These are phyloP conservation scores for Oleoguttula mirabilis DNA, from an alignment of 495 filamentous ascomycete species.

Conservation along the genomic window DNA sequence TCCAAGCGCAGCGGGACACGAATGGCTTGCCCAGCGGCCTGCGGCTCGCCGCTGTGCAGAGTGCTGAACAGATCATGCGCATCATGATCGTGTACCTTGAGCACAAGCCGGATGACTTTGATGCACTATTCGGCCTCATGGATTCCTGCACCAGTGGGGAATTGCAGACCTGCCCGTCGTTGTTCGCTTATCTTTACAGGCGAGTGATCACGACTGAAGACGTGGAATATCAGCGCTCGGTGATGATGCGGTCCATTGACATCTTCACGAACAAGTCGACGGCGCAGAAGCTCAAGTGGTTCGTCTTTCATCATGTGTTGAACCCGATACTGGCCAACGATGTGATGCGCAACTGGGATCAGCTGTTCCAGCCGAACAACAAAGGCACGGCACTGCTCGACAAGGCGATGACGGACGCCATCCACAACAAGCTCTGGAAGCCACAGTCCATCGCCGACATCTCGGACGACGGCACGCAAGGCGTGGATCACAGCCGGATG, in stretches of 20 bases:
- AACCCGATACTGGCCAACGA: conserved; percentile 98
- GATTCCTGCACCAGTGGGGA: conserved; percentile 75
- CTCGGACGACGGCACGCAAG: conserved; percentile 73
- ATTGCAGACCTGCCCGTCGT: conserved; percentile 58
- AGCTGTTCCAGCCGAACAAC: conserved; percentile 34
- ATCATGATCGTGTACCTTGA: conserved; percentile 70
- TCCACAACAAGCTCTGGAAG: conserved; percentile 90
- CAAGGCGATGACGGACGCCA: conserved; percentile 74
- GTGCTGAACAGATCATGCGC: conserved; percentile 75
- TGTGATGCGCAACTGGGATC: conserved; percentile 57
- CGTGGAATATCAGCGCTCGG: conserved; percentile 74
- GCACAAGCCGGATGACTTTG: conserved; percentile 63
- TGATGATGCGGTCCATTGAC: conserved; percentile 78
- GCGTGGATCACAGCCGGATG: conserved; percentile 91
- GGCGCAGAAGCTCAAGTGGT: conserved; percentile 82
- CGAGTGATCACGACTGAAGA: conserved; percentile 75
- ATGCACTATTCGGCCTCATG: conserved; percentile 77
- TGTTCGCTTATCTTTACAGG: conserved; percentile 73
- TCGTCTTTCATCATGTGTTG: conserved; percentile 79
- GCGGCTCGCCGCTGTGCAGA: conserved; percentile 78
- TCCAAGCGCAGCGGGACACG: conserved; percentile 57
- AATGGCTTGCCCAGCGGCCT: conserved; percentile 57
- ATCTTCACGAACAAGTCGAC: conserved; percentile 56
- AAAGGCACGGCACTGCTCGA: conserved; percentile 71
- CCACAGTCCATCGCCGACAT: conserved; percentile 65